Evolutionary conservation across 169 alveolate genomes (phyloP).

Genomic region (Eimeria sp.): DNA sequence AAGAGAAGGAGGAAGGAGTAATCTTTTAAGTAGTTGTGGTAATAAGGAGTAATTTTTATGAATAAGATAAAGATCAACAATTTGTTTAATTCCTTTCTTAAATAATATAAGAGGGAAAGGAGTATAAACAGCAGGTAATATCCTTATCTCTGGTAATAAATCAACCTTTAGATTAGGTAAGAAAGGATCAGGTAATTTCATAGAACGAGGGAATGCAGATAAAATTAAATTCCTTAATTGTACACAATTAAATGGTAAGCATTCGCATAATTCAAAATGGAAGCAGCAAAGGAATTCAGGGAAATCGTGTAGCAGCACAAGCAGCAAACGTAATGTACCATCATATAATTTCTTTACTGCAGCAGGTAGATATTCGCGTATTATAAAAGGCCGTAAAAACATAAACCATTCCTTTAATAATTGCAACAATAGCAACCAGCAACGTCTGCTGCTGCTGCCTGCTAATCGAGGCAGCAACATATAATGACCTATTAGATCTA

Average conservation of each 20-base stretch:
- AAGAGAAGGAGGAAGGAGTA: conserved; percentile 83
- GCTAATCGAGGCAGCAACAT: conserved; percentile 92
- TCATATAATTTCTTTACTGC: conserved; percentile 77
- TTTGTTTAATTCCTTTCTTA: neutral
- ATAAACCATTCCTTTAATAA: conserved; percentile 93
- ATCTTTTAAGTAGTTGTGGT: conserved; percentile 84
- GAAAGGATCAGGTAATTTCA: conserved; percentile 97
- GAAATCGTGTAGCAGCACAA: conserved; percentile 95
- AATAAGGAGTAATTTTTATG: conserved; percentile 62
- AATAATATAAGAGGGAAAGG: conserved; percentile 9
- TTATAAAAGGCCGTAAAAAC: conserved; percentile 54
- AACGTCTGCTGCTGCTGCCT: conserved; percentile 39
- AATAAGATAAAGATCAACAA: conserved; percentile 7
- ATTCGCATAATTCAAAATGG: conserved; percentile 94
- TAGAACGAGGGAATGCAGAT: conserved; percentile 97
- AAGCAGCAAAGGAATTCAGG: conserved; percentile 97
- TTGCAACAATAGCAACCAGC: conserved; percentile 92
- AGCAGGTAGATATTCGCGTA: conserved; percentile 36
- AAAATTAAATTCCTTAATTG: conserved; percentile 97
- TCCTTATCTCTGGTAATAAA: conserved; percentile 93
- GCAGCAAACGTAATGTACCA: conserved; percentile 91
- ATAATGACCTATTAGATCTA: conserved; percentile 96
- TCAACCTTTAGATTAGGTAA: conserved; percentile 94
- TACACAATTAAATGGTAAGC: conserved; percentile 95
- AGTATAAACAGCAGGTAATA: conserved; percentile 88